These are phyloP conservation scores for Adiantum capillusveneris DNA, from an alignment of 75 land plant genomes.

Conservation along the genomic window DNA sequence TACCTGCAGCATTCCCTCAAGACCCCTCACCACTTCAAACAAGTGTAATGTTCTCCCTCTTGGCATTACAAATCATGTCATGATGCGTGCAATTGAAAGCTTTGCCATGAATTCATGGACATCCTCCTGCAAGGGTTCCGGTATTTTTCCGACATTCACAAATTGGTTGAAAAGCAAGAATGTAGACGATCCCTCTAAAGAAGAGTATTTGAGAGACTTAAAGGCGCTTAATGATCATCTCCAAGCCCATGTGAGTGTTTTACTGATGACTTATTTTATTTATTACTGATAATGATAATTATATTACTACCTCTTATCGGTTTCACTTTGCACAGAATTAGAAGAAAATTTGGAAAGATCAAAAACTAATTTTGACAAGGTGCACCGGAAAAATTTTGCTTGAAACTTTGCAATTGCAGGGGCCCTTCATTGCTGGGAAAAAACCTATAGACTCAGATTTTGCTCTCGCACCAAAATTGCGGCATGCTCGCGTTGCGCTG, in stretches of 20 bases:
- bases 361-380: too few species aligned
- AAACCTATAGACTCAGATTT: slow-evolving; percentile 30
- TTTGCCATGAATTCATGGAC: too few species aligned
- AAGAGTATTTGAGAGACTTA: slow-evolving; percentile 23
- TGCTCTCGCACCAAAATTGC: slow-evolving; percentile 29
- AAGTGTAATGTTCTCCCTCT: too few species aligned
- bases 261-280: not conserved
- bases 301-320: too few species aligned
- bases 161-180: slow-evolving; percentile 22
- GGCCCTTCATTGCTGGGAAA: slow-evolving; percentile 29
- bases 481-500: slow-evolving; percentile 28
- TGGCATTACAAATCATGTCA: too few species aligned
- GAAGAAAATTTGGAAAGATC: too few species aligned
- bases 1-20: slow-evolving; percentile 13
- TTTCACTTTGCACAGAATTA: too few species aligned
- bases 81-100: too few species aligned
- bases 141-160: slow-evolving; percentile 25
- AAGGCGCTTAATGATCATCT: slow-evolving; percentile 20
- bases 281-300: not conserved
- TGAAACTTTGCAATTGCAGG: too few species aligned
- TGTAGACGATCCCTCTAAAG: slow-evolving; percentile 12
- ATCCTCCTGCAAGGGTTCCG: too few species aligned
- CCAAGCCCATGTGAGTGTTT: slow-evolving; percentile 6
- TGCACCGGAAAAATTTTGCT: too few species aligned
- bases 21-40: slow-evolving; percentile 21